Evolutionary conservation across 2,329 filamentous ascomycete species (phyloP), one percentile per base, ranked within the genome.

Genomic region (Byssothecium circinans): DNA sequence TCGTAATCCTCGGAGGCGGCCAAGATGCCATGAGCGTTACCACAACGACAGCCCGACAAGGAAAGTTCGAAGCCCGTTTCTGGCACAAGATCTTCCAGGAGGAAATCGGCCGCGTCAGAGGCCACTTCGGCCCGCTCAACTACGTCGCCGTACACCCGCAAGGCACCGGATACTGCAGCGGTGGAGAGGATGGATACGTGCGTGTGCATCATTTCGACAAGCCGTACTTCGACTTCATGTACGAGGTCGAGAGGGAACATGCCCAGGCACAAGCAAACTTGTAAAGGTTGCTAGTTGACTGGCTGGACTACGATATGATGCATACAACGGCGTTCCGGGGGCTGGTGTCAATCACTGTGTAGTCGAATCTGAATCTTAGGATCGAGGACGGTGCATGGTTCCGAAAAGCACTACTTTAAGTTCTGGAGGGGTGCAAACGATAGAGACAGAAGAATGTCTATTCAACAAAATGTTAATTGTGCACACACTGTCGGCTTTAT

Each of bases 11-110:
- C 36, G 94, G 94, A 65, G 94, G 94, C 84, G 94, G 94, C 64
- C 94, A 99, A 78, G 94, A 91, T 57, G 94, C 94, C 70, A 96
- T 96, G 90, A 92, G 97, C 70, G 94, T 99, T 75, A 99, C 94
- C 49, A 95, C 89, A 45, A 97, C 94, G 42, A 87, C 87, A 27
- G 86, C 91, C 41, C 85, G 94, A 60, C 94, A 99, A 81, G 94
- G 94, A 77, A 97, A 97, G 78, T 99, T 99, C 80, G 94, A 99
- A 77, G 94, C 94, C 36, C 86, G 94, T 59, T 99, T 99, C 82
- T 99, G 96, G 82, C 94, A 99, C 86, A 97, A 95, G 83, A 87
- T 99, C 73, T 97, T 99, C 73, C 91, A 96, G 76, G 92, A 99
- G 75, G 94, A 99, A 80, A 92, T 97, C 67, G 94, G 94, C 62